phyloP scores from a whole-genome alignment of 2,329 filamentous ascomycete genomes.

The Cercospora janseana region DNA sequence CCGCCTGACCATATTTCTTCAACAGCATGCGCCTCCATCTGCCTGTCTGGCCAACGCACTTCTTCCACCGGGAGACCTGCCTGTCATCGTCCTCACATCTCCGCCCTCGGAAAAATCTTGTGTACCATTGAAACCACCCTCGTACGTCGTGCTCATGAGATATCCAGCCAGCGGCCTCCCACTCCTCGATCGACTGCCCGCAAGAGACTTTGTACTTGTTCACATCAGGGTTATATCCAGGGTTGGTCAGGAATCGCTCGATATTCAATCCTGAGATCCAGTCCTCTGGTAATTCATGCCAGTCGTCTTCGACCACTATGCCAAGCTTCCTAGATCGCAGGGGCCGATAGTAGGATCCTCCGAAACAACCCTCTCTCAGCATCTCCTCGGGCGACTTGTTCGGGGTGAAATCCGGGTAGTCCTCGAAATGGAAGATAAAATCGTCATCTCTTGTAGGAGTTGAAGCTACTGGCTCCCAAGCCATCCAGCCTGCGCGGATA shows the following conservation, averaged over 20 bases:
- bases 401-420: slow-evolving; percentile 48
- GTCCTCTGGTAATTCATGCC: slow-evolving; percentile 42
- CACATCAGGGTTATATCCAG: slow-evolving; percentile 47
- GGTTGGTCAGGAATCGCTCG: slow-evolving; percentile 42
- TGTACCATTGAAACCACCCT: slow-evolving; percentile 60
- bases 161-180: slow-evolving; percentile 58
- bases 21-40: slow-evolving; percentile 53
- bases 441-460: slow-evolving; percentile 45
- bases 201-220: slow-evolving; percentile 56
- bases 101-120: slow-evolving; percentile 52
- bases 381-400: slow-evolving; percentile 56
- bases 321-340: slow-evolving; percentile 47
- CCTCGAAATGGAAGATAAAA: slow-evolving; percentile 48
- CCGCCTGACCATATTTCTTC: slow-evolving; percentile 52
- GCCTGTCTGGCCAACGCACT: slow-evolving; percentile 53
- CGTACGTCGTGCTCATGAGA: slow-evolving; percentile 53
- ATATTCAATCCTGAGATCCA: slow-evolving; percentile 48
- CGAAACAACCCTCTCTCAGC: slow-evolving; percentile 54
- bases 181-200: slow-evolving; percentile 56
- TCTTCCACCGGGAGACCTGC: slow-evolving; percentile 53
- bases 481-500: slow-evolving; percentile 44
- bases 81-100: slow-evolving; percentile 54
- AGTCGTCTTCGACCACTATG: slow-evolving; percentile 48
- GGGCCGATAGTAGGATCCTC: slow-evolving; percentile 53
- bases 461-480: slow-evolving; percentile 44